Evolutionary conservation across 495 filamentous ascomycete species (phyloP).

Genomic region (Neurospora intermedia): DNA sequence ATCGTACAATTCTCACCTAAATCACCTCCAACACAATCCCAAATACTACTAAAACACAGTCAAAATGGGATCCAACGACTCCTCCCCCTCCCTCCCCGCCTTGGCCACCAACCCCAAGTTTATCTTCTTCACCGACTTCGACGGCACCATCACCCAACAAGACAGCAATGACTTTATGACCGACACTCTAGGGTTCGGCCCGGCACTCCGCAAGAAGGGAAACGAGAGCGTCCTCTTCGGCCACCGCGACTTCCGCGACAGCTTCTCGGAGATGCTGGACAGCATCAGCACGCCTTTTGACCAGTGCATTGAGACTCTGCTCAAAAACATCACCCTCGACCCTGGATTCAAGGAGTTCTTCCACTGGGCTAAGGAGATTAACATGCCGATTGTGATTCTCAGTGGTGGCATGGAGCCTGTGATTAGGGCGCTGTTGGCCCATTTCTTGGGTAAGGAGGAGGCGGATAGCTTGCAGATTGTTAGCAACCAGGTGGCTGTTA

Average conservation of each 20-base stretch:
- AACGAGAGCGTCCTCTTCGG: constrained; percentile 64
- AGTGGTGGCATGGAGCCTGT: constrained; percentile 79
- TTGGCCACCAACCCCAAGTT: constrained; percentile 61
- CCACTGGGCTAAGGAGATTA: constrained; percentile 64
- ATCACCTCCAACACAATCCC: background rate
- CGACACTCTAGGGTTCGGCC: constrained; percentile 81
- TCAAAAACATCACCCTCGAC: constrained; percentile 79
- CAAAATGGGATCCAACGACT: background rate
- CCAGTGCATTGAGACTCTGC: constrained; percentile 63
- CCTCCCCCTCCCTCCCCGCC: constrained; percentile 28
- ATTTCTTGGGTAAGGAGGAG: constrained; percentile 62
- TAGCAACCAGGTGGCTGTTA: constrained; percentile 62
- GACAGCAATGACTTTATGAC: constrained; percentile 95
- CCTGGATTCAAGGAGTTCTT: constrained; percentile 79
- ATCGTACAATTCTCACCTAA: background rate
- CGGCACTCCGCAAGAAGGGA: constrained; percentile 48
- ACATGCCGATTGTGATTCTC: constrained; percentile 86
- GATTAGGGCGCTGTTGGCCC: constrained; percentile 69
- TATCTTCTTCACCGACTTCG: constrained; percentile 98
- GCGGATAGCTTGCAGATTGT: constrained; percentile 71
- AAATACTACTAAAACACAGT: background rate
- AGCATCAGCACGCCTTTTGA: constrained; percentile 66
- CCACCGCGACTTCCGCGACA: constrained; percentile 63
- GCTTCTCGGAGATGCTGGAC: constrained; percentile 82
- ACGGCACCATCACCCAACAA: constrained; percentile 84